These are phyloP conservation scores for Schizochytrium sp. DNA, from an alignment of 108 stramenopile species.

Conservation along the genomic window DNA sequence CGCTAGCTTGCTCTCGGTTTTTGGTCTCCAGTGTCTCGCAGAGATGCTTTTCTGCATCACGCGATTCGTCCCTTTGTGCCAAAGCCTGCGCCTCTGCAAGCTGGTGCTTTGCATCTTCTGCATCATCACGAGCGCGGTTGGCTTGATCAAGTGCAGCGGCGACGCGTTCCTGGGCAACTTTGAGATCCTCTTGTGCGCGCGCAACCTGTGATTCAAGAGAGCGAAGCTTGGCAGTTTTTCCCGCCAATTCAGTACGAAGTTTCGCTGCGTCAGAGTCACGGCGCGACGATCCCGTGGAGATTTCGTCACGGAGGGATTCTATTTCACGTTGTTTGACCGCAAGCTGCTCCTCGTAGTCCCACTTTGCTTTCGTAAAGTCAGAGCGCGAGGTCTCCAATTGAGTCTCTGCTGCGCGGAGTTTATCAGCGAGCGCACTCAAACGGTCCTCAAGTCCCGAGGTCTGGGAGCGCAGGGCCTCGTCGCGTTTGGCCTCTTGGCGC, in stretches of 20 bases:
- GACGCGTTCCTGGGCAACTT: background rate
- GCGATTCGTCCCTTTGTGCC: background rate
- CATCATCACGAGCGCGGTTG: background rate
- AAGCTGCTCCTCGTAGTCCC: conserved; percentile 2
- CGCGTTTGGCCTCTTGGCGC: background rate
- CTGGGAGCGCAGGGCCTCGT: background rate
- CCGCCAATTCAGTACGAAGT: background rate
- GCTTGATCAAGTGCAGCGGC: background rate
- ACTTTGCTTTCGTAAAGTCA: background rate
- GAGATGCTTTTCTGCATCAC: background rate
- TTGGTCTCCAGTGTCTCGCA: no score
- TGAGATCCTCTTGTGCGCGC: background rate
- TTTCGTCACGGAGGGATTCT: background rate
- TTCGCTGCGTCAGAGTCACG: background rate
- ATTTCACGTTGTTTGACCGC: background rate
- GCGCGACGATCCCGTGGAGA: background rate
- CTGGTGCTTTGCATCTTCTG: background rate
- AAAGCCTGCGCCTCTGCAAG: background rate
- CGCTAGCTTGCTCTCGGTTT: no score
- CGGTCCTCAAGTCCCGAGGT: background rate
- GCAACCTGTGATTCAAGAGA: background rate
- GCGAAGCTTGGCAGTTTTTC: background rate
- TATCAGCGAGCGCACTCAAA: background rate
- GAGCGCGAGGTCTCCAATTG: background rate
- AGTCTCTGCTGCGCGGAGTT: background rate